Base-by-base conservation (phyloP, 768 basidiomycete species). In the Tylopilus subfusipes region DNA sequence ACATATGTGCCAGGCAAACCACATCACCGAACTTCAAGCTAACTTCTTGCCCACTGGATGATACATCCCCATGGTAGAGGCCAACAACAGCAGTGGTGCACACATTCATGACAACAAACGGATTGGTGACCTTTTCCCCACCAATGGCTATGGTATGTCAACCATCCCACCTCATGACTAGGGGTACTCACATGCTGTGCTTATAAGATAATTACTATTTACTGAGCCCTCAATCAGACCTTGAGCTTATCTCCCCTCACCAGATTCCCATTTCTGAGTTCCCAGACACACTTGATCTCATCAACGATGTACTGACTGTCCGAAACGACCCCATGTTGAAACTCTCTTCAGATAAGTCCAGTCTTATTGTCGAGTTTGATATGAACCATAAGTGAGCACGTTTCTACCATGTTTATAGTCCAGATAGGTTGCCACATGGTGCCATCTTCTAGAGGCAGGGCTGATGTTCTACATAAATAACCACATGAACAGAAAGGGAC, bases 381-480 rank as follows among this genome's bases (percentile, higher is more conserved):
- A 81, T 83, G 10, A 90, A 90, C 68, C 87, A 87, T 89, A 58
- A 55, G 86, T 18, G 47, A n/a, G 31, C 27, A 2, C 34, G 39
- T 30, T 50, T 43, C 48, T 40, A 13, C 36, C 8, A 13, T 38
- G 21, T 51, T 48, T 22, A 5, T 43, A 33, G 10, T 50, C 25
- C 33, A 19, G 22, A 50, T 55, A 13, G 11, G 24, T 27, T 27
- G 2, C 11, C 4, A 2, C 24, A 1, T 18, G 29, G 16, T 22
- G 56, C 14, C 16, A 21, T 38, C 16, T 18, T 36, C 5, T 56
- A 90, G 88, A 91, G 68, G 80, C 78, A 10, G 88, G 88, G 13
- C 77, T 87, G 34, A 88, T 89, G 79, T 84, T 88, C 61, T 90
- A 90, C 65, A 78, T 85, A 3, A 83, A 84, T 63, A 81, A 79